Base-by-base conservation (phyloP, 1,139 yeast species). In the Yamadazyma aaseri region DNA sequence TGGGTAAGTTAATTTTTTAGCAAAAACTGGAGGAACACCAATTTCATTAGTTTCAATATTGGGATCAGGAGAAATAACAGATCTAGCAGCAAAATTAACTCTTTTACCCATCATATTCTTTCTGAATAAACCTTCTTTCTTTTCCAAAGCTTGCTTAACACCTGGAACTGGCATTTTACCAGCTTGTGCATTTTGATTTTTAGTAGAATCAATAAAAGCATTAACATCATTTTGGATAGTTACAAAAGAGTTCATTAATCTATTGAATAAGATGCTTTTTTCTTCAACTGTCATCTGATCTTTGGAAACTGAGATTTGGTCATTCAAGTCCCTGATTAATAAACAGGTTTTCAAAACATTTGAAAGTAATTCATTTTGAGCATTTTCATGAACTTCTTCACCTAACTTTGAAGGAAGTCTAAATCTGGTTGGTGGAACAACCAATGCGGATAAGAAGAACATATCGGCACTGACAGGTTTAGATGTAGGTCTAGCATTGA, bases 91-190 rank as follows among this genome's bases (percentile, higher is more conserved):
- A 54, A 86, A 90, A 60, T 94, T 94, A 41, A 94, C 99, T 71
- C 99, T 87, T 73, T 94, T 94, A 61, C 99, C 99, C 98, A 94
- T 94, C 98, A 94, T 92, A 56, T 94, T 96, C 61, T 90, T 92
- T 72, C 99, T 81, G 72, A 92, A 92, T 49, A 92, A 73, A 60
- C 99, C 99, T 66, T 94, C 98, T 60, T 94, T 94, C 81, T 94
- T 92, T 66, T 94, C 99, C 54, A 94, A 71, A 4, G 96, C 96
- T 71, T 94, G 98, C 60, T 94, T 92, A 51, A 94, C 79, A 69
- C 99, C 99, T 2, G 99, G 98, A 32, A 77, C 76, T 28, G 96
- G 90, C 17, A 77, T 60, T 46, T 77, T 79, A n/a, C 81, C 82
- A 29, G 81, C 80, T 32, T 76, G 73, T 14, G 82, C 79, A 38